These are phyloP conservation scores for Pseudozyma sp. DNA, from an alignment of 1,284 basidiomycete species.

Conservation along the genomic window DNA sequence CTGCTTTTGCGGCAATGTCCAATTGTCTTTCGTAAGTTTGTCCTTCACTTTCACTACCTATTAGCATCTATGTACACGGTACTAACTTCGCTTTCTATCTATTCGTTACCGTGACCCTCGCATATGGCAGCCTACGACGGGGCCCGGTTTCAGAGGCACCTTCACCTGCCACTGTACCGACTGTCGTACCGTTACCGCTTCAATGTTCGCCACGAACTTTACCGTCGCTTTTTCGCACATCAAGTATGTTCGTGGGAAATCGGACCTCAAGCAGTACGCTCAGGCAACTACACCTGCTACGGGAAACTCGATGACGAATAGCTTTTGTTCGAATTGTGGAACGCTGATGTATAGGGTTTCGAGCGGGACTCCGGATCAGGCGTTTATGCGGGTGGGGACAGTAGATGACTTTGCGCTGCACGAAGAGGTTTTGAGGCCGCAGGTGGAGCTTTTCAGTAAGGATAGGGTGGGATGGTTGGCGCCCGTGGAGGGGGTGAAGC, in stretches of 20 bases:
- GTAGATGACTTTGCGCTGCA: constrained; percentile 68
- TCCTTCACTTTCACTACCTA: background rate
- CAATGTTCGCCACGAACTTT: constrained; percentile 69
- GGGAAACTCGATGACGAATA: constrained; percentile 66
- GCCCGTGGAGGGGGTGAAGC: constrained; percentile 37
- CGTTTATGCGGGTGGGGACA: constrained; percentile 64
- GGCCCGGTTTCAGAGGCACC: constrained; percentile 59
- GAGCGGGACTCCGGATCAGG: constrained; percentile 44
- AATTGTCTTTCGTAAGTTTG: constrained; percentile 66
- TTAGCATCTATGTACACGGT: background rate
- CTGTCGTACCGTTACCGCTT: constrained; percentile 68
- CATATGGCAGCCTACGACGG: constrained; percentile 55
- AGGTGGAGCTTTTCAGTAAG: constrained; percentile 63
- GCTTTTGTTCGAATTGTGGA: constrained; percentile 69
- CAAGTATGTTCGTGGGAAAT: constrained; percentile 62
- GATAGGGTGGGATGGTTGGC: constrained; percentile 63
- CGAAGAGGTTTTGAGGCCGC: constrained; percentile 64
- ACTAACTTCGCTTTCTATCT: background rate
- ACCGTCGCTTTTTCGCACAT: constrained; percentile 58
- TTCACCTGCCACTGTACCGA: constrained; percentile 69
- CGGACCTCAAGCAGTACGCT: constrained; percentile 55
- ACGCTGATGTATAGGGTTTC: constrained; percentile 66
- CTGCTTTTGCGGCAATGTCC: constrained; percentile 68
- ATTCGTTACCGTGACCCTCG: background rate
- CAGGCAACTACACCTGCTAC: constrained; percentile 55